Percentiles rank a stretch among this genome's conserved stretches.
phyloP scores from a whole-genome alignment of 768 basidiomycete genomes.

The Flagelloscypha sp. region DNA sequence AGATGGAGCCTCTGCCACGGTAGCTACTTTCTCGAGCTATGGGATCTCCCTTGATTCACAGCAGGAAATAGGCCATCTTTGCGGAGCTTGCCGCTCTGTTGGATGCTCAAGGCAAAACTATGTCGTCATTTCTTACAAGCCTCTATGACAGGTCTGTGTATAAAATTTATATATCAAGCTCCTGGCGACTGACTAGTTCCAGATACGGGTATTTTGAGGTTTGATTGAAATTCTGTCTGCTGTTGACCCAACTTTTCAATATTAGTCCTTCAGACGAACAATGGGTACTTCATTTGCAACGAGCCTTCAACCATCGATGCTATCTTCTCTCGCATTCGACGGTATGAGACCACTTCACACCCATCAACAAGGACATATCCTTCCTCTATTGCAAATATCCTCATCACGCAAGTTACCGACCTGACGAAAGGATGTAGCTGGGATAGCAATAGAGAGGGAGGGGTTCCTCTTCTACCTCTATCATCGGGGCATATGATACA shows the following conservation, averaged over 20 bases:
- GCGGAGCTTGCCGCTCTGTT: conserved; percentile 56
- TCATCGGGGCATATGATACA: conserved; percentile 85
- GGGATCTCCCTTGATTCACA: conserved; percentile 2
- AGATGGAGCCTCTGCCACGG: conserved; percentile 79
- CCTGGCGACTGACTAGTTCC: conserved; percentile 1
- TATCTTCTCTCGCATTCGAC: conserved; percentile 64
- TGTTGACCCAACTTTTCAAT: not conserved
- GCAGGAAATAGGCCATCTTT: conserved; percentile 45
- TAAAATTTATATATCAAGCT: not conserved
- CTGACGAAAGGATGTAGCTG: conserved; percentile 75
- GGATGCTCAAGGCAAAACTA: conserved; percentile 41
- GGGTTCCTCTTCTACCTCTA: conserved; percentile 52
- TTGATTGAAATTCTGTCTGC: conserved; percentile 1
- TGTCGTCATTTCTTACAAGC: conserved; percentile 48
- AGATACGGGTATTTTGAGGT: conserved; percentile 81
- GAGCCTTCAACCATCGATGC: conserved; percentile 54
- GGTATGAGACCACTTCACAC: conserved; percentile 33
- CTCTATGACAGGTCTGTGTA: conserved; percentile 47
- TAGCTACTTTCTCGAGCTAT: conserved; percentile 21
- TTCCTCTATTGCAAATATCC: conserved; percentile 46
- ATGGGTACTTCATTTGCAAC: conserved; percentile 75
- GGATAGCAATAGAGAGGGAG: conserved; percentile 57
- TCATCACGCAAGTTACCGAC: conserved; percentile 60
- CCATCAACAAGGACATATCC: conserved; percentile 40
- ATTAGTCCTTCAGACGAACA: conserved; percentile 49